Evolutionary conservation across 2,329 filamentous ascomycete genomes (phyloP), one percentile per base, ranked within the genome.

Genomic region (Pezicula rhizophila): DNA sequence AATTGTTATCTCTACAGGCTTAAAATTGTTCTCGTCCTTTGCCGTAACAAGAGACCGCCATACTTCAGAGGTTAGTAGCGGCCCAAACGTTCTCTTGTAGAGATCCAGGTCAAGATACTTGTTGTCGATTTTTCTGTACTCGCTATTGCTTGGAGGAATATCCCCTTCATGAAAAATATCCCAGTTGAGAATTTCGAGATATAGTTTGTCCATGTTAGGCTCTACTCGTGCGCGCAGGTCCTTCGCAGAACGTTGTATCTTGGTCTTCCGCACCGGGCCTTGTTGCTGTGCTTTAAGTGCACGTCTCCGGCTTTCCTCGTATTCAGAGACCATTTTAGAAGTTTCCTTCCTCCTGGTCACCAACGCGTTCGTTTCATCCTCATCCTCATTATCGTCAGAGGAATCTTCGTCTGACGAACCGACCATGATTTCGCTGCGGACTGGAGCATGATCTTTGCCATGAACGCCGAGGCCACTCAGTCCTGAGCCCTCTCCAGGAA

Each of bases 1-100:
- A 46, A 99, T 80, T 62, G 91, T 95, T 66, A 97, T 82, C 52
- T 90, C 89, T 61, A 96, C 95, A 0, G 88, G 74, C 62, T 85
- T 89, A 55, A 83, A 82, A 17, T 79, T 87, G 42, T 84, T 81
- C 66, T 99, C 93, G 61, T 96, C 89, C 64, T 91, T 91, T 17
- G 88, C 80, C 44, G 89, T 91, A 45, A 95, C 84, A 64, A 99
- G 93, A 4, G 88, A 87, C 63, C 95, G 87, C 93, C 93, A 99
- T 26, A 92, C 92, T 72, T 99, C 93, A 23, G 95, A 85, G 26
- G 93, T 82, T 31, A 99, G 76, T 18, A 99, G 75, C 5, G 92
- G 91, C 57, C 95, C 84, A 67, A 99, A 99, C 0, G 90, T 96
- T 51, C 81, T 77, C 64, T 95, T 88, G 64, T 99, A 99, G 44